These are phyloP conservation scores for Closterium sp. DNA, from an alignment of 139 green algal genomes.

Conservation along the genomic window DNA sequence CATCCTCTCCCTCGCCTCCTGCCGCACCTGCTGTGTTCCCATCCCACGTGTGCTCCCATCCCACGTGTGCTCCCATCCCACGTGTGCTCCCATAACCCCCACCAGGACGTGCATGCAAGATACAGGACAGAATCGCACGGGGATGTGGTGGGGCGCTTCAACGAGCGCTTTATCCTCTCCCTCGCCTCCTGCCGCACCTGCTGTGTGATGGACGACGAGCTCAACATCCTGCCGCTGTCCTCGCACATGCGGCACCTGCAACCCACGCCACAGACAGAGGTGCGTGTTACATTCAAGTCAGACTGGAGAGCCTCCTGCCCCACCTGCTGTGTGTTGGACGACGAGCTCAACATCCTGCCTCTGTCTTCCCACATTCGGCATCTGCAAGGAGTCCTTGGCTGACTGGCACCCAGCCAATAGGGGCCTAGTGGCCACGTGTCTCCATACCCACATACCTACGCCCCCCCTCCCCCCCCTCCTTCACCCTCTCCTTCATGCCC, in stretches of 20 bases:
- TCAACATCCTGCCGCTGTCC: conserved; percentile 95
- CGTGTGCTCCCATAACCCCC: background rate
- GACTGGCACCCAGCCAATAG: no score
- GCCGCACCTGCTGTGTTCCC: conserved; percentile 80
- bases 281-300: background rate
- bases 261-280: conserved; percentile 18
- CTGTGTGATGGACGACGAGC: conserved; percentile 96
- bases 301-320: conserved; percentile 61
- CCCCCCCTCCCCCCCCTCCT: no score
- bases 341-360: conserved; percentile 99
- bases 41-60: no score
- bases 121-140: conserved; percentile 89
- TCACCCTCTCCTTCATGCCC: no score
- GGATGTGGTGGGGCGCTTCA: conserved; percentile 85
- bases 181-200: conserved; percentile 77
- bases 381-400: no score
- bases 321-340: conserved; percentile 90
- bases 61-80: background rate
- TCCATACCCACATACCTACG: no score
- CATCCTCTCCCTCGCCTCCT: conserved; percentile 86
- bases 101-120: conserved; percentile 81
- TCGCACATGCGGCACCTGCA: conserved; percentile 56
- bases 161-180: conserved; percentile 94
- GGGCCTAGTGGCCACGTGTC: no score
- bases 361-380: conserved; percentile 67